These are phyloP conservation scores for Aotearoamyces nothofagi DNA, from an alignment of 2,329 filamentous ascomycete species.

Conservation along the genomic window DNA sequence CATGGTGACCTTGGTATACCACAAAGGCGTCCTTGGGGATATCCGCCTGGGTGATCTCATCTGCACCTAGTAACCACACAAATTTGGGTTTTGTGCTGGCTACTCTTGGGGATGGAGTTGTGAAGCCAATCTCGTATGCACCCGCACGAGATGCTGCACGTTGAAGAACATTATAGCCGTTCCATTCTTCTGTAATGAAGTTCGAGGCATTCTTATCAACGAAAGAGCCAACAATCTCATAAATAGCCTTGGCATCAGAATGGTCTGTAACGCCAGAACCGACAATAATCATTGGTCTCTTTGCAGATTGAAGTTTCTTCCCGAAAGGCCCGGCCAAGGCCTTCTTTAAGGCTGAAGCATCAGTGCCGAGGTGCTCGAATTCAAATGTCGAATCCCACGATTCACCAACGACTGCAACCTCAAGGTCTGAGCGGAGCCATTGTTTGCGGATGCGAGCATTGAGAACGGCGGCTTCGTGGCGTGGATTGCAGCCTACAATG, in stretches of 20 bases:
- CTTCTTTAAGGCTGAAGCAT: constrained; percentile 67
- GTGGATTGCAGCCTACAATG: constrained; percentile 85
- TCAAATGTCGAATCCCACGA: constrained; percentile 90
- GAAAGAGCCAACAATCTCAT: constrained; percentile 78
- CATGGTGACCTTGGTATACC: constrained; percentile 96
- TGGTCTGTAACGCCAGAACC: constrained; percentile 89
- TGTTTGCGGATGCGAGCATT: constrained; percentile 97
- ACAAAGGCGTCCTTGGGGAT: constrained; percentile 94
- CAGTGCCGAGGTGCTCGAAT: constrained; percentile 75
- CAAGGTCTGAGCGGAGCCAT: constrained; percentile 88
- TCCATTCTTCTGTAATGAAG: constrained; percentile 85
- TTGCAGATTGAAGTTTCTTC: constrained; percentile 76
- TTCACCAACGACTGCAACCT: constrained; percentile 84
- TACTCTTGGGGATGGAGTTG: constrained; percentile 66
- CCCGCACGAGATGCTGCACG: constrained; percentile 82
- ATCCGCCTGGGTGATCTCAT: constrained; percentile 73
- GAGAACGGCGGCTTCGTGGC: constrained; percentile 86
- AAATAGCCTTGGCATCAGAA: constrained; percentile 79
- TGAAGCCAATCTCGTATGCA: constrained; percentile 93
- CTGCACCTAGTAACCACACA: constrained; percentile 89
- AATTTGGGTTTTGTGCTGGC: constrained; percentile 84
- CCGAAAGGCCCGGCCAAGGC: constrained; percentile 78
- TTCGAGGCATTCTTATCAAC: constrained; percentile 84
- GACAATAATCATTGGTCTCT: constrained; percentile 93
- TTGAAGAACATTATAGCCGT: constrained; percentile 94